Base-by-base conservation (phyloP, 345 rosid species). In the Carallia brachiata region DNA sequence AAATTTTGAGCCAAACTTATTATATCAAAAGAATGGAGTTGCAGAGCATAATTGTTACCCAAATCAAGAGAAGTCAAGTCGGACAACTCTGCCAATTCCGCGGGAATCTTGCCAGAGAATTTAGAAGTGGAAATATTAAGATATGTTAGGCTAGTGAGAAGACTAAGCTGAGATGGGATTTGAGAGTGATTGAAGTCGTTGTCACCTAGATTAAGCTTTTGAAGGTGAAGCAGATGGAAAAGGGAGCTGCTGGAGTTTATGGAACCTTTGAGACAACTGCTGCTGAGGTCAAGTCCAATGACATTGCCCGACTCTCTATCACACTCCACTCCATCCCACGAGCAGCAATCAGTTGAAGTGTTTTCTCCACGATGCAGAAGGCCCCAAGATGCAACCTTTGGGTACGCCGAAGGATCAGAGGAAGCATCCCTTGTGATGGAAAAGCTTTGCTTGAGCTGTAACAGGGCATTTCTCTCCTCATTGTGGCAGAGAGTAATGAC, bases 401-500 rank as follows among this genome's bases (percentile, higher is more conserved):
- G 63, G 64, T 40, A 1, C 15, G 63, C 52, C 27, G 18, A 47
- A 55, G 74, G 74, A 63, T 54, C 54, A 18, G 0, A 2, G 6
- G 66, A 61, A 52, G 60, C 66, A n/a, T 7, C 1, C 2, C 31
- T 31, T 30, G 2, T 6, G 23, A 61, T 50, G 44, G 36, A 6
- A 50, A 70, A 61, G 60, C 66, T 70, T 48, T 48, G 27, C 54
- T 63, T 63, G 62, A 63, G 63, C 17, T 37, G 74, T 52, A 62
- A n/a, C 54, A 70, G 17, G 48, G 69, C 61, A 10, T 55, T 55
- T 2, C 48, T 32, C 32, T 72, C 75, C 2, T 44, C 23, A 5
- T 7, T 31, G 1, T 30, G 69, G 40, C 62, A 63, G 2, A 12
- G 7, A 2, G 68, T 36, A 9, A 3, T 19, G 12, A 2, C n/a